Conservation (phyloP, 2,329 filamentous ascomycete species). For the Blastomyces percursus region DNA sequence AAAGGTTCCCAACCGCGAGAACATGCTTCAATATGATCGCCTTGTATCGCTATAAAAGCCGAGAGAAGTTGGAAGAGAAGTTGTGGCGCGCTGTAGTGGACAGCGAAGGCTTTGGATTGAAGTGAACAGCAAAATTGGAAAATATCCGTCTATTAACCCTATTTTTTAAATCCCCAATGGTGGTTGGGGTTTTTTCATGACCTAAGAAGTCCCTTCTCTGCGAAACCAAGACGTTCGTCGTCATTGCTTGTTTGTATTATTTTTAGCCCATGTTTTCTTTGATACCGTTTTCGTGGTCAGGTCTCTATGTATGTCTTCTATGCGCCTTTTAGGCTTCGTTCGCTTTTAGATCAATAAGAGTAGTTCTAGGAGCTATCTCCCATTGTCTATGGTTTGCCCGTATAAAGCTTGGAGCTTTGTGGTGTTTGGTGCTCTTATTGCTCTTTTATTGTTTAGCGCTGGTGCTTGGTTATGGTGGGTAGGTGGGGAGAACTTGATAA, state of each 20-base stretch:
- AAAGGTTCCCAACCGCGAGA: constrained; percentile 70
- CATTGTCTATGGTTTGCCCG: neutral
- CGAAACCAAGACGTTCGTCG: neutral
- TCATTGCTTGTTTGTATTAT: neutral
- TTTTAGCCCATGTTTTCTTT: neutral
- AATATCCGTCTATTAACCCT: neutral
- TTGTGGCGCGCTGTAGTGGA: constrained; percentile 81
- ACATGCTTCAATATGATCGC: constrained; percentile 85
- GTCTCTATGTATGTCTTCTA: neutral
- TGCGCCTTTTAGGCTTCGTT: neutral
- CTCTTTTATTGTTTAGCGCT: neutral
- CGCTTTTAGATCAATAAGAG: neutral
- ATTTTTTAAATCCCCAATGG: neutral
- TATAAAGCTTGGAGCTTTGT: neutral
- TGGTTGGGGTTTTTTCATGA: neutral
- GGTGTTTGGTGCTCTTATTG: constrained; percentile 27
- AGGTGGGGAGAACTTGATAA: neutral
- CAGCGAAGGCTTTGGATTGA: constrained; percentile 86
- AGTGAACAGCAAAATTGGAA: constrained; percentile 37
- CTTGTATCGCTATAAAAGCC: constrained; percentile 59
- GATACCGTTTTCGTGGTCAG: neutral
- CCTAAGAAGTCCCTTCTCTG: neutral
- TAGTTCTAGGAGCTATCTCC: neutral
- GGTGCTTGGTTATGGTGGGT: neutral
- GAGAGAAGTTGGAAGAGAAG: constrained; percentile 55